These are phyloP conservation scores for Pseudoscleropodium purum DNA, from an alignment of 225 moss, liverwort and hornwort genomes.

Conservation along the genomic window DNA sequence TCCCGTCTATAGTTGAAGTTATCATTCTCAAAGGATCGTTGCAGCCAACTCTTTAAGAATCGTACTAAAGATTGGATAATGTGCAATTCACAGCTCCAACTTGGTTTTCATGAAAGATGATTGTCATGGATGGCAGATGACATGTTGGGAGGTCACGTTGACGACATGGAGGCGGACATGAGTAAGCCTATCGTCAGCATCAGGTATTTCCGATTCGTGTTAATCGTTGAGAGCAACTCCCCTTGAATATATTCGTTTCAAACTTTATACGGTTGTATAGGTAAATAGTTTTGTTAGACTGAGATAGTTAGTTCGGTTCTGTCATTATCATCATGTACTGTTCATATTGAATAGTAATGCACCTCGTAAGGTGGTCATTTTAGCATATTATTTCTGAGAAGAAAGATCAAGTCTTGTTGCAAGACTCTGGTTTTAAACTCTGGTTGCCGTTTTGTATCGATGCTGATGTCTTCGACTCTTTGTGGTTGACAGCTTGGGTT, in stretches of 20 bases:
- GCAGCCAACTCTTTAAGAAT: neutral
- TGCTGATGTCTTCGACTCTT: neutral
- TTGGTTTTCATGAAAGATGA: neutral
- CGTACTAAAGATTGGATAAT: neutral
- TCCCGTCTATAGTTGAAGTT: neutral
- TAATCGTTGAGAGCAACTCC: neutral
- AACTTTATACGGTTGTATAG: neutral
- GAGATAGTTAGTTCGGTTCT: neutral
- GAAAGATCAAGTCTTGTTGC: neutral
- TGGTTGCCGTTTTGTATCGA: neutral
- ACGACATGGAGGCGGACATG: constrained; percentile 98
- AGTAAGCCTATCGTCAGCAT: constrained; percentile 97
- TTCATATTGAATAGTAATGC: neutral
- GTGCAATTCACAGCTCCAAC: neutral
- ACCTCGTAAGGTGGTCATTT: neutral
- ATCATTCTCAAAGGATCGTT: neutral
- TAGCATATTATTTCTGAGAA: neutral
- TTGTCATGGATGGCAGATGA: constrained; percentile 53
- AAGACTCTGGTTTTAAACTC: neutral
- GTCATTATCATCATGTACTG: neutral
- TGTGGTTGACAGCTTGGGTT: constrained; percentile 62
- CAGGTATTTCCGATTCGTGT: constrained; percentile 23
- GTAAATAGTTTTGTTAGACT: neutral
- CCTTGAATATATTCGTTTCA: neutral
- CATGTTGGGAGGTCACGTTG: constrained; percentile 96